Evolutionary conservation across 768 basidiomycete genomes (phyloP), one percentile per base, ranked within the genome.

Genomic region (Mycena vulgaris): DNA sequence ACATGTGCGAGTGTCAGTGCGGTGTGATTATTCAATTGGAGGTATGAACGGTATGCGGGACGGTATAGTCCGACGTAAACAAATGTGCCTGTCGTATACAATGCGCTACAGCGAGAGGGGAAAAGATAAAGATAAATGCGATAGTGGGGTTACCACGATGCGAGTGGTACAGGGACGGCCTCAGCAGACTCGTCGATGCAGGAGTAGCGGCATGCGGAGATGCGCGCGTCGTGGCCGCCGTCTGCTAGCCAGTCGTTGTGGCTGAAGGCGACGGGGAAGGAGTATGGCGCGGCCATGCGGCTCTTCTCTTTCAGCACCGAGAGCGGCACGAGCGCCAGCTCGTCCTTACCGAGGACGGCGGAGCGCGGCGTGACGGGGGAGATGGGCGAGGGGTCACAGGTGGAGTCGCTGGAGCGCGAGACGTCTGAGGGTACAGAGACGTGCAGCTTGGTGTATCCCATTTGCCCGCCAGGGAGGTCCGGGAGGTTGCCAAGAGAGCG

Each of bases 321-420:
- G 37, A 69, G 68, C 10, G 70, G 73, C 23, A 73, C 75, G 31
- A 74, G 66, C n/a, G 60, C 61, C 28, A 70, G 70, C 49, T 17
- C 5, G 53, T 49, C 56, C 61, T 72, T 76, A 10, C 73, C 69
- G 23, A 73, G 70, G 27, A 72, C 56, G 23, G 79, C 78, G 21
- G 88, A 89, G 58, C 83, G 87, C 42, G 89, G 89, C 13, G 89
- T 90, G 3, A 82, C 81, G 13, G 89, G 89, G 14, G 88, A 88
- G 21, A 87, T 80, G 7, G 89, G 89, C 14, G 89, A 90, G 5
- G 85, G 80, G 57, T 84, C 85, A 28, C 86, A 85, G 1, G 83
- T 84, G 1, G 89, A 89, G 72, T 82, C 80, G 27, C 81, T 83
- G 57, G 84, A 85, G 67, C 83, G 83, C 6, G 83, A 81, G 68